Evolutionary conservation across 306 rosid genomes (phyloP).

Genomic region (Rosa lucieae): DNA sequence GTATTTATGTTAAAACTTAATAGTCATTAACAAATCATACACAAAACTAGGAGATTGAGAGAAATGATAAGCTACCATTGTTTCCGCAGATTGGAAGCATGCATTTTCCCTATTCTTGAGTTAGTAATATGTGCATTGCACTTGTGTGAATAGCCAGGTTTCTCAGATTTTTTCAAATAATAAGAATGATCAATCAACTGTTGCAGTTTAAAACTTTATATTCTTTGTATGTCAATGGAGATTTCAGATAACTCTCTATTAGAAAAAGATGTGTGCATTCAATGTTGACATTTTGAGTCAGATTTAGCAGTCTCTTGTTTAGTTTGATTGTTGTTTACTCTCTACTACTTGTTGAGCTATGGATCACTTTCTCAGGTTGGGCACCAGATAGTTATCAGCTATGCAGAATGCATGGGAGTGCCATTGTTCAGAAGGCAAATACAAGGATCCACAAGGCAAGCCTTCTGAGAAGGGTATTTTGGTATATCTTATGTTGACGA

Average conservation of each 20-base stretch:
- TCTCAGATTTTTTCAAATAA: background rate
- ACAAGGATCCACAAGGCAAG: constrained; percentile 96
- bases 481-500: constrained; percentile 28
- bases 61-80: constrained; percentile 5
- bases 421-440: constrained; percentile 91
- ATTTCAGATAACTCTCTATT: background rate
- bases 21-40: background rate
- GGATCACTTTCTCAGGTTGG: constrained; percentile 71
- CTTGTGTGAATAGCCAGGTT: background rate
- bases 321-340: too few species aligned
- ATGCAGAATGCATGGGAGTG: constrained; percentile 96
- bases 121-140: background rate
- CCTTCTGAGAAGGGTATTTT: constrained; percentile 39
- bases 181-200: background rate
- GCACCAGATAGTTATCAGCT: constrained; percentile 81
- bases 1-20: background rate
- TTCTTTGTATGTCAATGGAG: background rate
- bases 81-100: background rate
- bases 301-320: background rate
- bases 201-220: background rate
- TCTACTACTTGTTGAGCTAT: constrained; percentile 10
- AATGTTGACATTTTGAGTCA: background rate
- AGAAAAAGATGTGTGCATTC: background rate
- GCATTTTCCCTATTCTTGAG: background rate
- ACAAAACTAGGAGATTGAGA: background rate